phyloP scores from a whole-genome alignment of 768 basidiomycete species.

The Rhizopogon roseolus region DNA sequence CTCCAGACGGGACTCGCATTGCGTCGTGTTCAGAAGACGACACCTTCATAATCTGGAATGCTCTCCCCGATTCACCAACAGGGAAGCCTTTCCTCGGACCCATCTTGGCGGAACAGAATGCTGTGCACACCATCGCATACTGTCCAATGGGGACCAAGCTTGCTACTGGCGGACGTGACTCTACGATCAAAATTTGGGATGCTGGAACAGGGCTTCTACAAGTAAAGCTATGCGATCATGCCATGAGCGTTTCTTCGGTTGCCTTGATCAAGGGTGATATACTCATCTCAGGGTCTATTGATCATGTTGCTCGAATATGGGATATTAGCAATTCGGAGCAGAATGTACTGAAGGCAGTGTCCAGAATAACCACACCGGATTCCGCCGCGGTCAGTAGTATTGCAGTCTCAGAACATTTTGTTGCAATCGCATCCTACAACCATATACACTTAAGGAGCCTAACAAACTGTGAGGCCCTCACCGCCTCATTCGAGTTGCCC shows the following conservation, averaged over 20 bases:
- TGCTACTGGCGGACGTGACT: conserved; percentile 16
- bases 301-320: neutral
- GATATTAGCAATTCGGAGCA: neutral
- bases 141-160: conserved; percentile 14
- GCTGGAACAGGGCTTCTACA: neutral
- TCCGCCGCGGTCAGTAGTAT: neutral
- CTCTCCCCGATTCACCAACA: neutral
- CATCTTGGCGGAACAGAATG: conserved; percentile 7
- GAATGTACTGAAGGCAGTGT: no score
- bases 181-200: conserved; percentile 17
- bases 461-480: no score
- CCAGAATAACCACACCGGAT: neutral
- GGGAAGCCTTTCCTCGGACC: neutral
- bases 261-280: neutral
- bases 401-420: neutral
- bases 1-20: conserved; percentile 12
- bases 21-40: conserved; percentile 5
- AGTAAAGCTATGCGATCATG: neutral
- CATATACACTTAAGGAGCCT: neutral
- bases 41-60: neutral
- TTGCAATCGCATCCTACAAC: neutral
- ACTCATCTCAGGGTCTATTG: neutral
- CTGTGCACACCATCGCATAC: conserved; percentile 18
- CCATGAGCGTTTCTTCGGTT: neutral
- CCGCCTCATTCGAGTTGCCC: neutral